Percentiles rank a stretch among this genome's conserved stretches.
These are phyloP conservation scores for Vitellaria paradoxa DNA, from an alignment of 179 eudicot species.

Conservation along the genomic window DNA sequence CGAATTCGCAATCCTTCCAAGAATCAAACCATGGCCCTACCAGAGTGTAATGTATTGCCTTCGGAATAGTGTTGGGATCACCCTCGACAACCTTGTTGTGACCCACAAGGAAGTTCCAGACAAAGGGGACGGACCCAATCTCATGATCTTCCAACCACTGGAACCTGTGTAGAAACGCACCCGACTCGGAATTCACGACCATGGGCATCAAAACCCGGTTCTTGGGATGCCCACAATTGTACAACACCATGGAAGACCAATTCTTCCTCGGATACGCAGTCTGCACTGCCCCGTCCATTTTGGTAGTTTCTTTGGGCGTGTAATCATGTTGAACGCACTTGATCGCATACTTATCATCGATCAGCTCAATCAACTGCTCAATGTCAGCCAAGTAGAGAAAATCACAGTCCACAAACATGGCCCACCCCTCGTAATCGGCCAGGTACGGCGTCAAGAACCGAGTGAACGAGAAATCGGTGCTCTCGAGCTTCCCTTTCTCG, in stretches of 20 bases:
- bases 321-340: conserved; percentile 99
- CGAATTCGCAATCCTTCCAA: conserved; percentile 91
- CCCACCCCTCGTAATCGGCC: conserved; percentile 85
- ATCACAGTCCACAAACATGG: conserved; percentile 96
- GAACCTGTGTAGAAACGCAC: conserved; percentile 87
- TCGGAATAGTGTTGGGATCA: conserved; percentile 55
- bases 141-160: conserved; percentile 89
- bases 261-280: conserved; percentile 95
- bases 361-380: conserved; percentile 54
- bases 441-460: conserved; percentile 77
- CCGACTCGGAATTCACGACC: conserved; percentile 65
- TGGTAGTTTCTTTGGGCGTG: conserved; percentile 88
- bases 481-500: conserved; percentile 80
- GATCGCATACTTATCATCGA: conserved; percentile 75
- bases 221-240: conserved; percentile 84
- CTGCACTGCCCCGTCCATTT: conserved; percentile 96
- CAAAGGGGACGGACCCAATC: conserved; percentile 82
- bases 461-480: conserved; percentile 88
- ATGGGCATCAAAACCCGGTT: conserved; percentile 66
- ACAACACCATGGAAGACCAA: conserved; percentile 98
- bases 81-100: conserved; percentile 73
- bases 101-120: conserved; percentile 96
- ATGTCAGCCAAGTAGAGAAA: conserved; percentile 75
- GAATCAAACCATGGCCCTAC: conserved; percentile 99
- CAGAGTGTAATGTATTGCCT: conserved; percentile 85